Percentiles rank a stretch among this genome's conserved stretches.
These are phyloP conservation scores for Lactifluus rugatus DNA, from an alignment of 768 basidiomycete genomes.

Conservation along the genomic window DNA sequence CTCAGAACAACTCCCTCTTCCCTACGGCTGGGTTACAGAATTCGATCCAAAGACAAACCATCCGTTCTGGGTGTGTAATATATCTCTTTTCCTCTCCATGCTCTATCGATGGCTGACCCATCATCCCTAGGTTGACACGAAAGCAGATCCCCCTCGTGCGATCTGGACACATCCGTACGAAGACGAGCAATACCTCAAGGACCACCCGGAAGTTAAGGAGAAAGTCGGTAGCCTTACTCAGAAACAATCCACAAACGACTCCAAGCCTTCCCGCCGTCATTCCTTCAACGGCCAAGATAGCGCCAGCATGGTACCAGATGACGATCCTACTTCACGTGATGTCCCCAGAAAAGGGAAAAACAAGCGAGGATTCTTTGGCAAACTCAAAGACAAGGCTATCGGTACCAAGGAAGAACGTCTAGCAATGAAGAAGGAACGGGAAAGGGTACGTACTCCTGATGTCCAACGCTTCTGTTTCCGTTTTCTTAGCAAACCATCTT, in stretches of 20 bases:
- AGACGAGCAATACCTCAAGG: constrained; percentile 50
- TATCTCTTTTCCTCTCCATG: background rate
- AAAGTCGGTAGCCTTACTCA: constrained; percentile 24
- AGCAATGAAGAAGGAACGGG: constrained; percentile 29
- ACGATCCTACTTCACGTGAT: background rate
- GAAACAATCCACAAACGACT: background rate
- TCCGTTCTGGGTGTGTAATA: constrained; percentile 39
- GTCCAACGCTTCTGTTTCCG: background rate
- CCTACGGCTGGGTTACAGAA: constrained; percentile 49
- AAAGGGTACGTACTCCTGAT: constrained; percentile 22
- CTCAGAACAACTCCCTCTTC: constrained; percentile 33
- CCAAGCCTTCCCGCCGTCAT: constrained; percentile 16
- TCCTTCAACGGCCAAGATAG: constrained; percentile 16
- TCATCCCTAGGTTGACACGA: constrained; percentile 51
- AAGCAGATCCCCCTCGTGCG: constrained; percentile 48
- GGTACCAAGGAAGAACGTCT: constrained; percentile 59
- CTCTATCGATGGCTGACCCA: background rate
- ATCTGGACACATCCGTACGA: constrained; percentile 71
- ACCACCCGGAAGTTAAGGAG: constrained; percentile 40
- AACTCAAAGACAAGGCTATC: constrained; percentile 52
- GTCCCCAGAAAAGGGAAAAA: constrained; percentile 18
- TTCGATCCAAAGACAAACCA: constrained; percentile 34
- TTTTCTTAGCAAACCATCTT: background rate
- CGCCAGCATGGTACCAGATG: constrained; percentile 20
- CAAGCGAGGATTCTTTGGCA: constrained; percentile 48